phyloP scores from a whole-genome alignment of 2,329 filamentous ascomycete genomes.

The Talaromyces piceae region DNA sequence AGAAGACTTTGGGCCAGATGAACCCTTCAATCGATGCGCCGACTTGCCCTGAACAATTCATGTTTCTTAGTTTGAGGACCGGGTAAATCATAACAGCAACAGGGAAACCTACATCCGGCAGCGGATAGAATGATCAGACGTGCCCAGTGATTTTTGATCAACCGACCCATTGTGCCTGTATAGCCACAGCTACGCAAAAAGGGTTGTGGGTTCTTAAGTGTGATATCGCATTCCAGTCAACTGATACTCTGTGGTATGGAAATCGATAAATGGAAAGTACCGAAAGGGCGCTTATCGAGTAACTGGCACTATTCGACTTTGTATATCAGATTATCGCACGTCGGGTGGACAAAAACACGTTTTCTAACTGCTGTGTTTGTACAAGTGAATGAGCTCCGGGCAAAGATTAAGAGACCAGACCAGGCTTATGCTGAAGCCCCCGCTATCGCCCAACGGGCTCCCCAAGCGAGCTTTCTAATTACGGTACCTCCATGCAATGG shows the following conservation, averaged over 20 bases:
- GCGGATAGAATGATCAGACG: conserved; percentile 87
- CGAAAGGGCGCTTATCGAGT: no score
- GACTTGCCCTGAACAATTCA: conserved; percentile 64
- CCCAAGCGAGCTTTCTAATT: not conserved
- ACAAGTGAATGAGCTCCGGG: not conserved
- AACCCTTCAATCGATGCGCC: conserved; percentile 75
- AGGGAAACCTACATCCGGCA: conserved; percentile 55
- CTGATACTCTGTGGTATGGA: no score
- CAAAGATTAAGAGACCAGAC: not conserved
- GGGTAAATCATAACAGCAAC: not conserved
- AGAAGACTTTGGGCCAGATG: conserved; percentile 99
- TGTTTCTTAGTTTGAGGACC: not conserved
- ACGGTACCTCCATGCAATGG: no score
- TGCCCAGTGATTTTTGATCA: conserved; percentile 99
- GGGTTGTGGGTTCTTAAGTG: not conserved
- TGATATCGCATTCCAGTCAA: not conserved
- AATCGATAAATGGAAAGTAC: no score
- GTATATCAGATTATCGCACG: not conserved
- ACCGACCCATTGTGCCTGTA: conserved; percentile 66
- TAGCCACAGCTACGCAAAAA: not conserved
- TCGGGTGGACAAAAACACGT: no score
- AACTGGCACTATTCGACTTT: not conserved
- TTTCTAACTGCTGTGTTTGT: not conserved
- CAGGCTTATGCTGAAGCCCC: not conserved
- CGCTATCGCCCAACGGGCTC: not conserved